Evolutionary conservation across 352 stramenopile species (phyloP), one percentile per base, ranked within the genome.

Genomic region (Phytophthora hibernalis): DNA sequence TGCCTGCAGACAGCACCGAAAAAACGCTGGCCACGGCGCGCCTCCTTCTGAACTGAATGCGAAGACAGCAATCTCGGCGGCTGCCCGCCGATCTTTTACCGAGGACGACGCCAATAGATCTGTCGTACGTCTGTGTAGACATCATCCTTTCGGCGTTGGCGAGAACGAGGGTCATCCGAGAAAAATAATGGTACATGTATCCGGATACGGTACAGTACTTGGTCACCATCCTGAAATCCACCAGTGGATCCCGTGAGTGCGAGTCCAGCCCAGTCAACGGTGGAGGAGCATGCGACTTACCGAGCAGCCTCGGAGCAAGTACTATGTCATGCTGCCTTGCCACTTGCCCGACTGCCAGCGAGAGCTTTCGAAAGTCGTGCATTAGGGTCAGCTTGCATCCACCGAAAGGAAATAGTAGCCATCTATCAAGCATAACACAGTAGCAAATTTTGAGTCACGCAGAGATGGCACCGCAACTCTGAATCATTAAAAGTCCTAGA

Each of bases 351-450:
- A 49, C 33, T 44, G 21, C 26, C 35, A 54, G 30, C 30, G 31
- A 12, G 8, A 11, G 6, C 22, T 31, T 68, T 68, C 51, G 52
- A 68, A 62, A 68, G 52, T 68, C 61, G 53, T 64, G 26, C 61
- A 53, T 47, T 68, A 68, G 54, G 43, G 61, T 53, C 61, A 68
- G 61, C 24, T 26, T 20, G 4, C 12, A 50, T 16, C 18, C n/a
- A 52, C n/a, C n/a, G n/a, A n/a, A n/a, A n/a, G n/a, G n/a, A n/a
- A n/a, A n/a, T n/a, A n/a, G n/a, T n/a, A n/a, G n/a, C n/a, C n/a
- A n/a, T n/a, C n/a, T n/a, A n/a, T n/a, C n/a, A n/a, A n/a, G n/a
- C n/a, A n/a, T n/a, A 6, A 45, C 24, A 6, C 47, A 37, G 24
- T 53, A 54, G 37, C 48, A 47, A 65, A 24, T 43, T 65, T 37